These are phyloP conservation scores for Piper longum DNA, from an alignment of 164 flowering plant species.

Conservation along the genomic window DNA sequence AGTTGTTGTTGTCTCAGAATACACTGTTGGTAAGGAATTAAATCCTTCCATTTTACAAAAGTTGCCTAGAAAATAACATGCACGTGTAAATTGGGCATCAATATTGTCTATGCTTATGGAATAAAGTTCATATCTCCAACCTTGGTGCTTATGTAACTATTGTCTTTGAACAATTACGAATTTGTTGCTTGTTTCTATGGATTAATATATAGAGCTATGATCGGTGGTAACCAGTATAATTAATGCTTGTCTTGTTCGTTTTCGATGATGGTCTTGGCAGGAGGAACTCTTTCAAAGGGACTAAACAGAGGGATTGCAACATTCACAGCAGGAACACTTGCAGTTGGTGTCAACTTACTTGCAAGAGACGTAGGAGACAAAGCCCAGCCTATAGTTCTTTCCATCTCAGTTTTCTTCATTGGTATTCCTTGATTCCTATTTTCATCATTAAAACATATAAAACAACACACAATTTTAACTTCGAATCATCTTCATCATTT, in stretches of 20 bases:
- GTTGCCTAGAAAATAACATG: too few species aligned
- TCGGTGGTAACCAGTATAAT: not conserved
- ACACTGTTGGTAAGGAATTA: constrained; percentile 42
- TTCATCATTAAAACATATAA: not conserved
- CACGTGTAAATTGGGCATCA: not conserved
- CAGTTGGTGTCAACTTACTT: constrained; percentile 47
- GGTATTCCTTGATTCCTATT: constrained; percentile 18
- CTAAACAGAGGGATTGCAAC: constrained; percentile 53
- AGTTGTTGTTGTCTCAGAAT: constrained; percentile 69
- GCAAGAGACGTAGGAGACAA: constrained; percentile 39
- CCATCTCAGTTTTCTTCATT: constrained; percentile 42
- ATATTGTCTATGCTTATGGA: not conserved
- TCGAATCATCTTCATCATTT: not conserved
- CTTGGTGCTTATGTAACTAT: not conserved
- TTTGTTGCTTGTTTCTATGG: not conserved
- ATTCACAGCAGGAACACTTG: constrained; percentile 52
- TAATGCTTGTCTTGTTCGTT: not conserved
- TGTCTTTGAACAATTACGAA: not conserved
- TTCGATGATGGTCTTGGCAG: constrained; percentile 8
- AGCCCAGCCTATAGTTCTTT: constrained; percentile 48
- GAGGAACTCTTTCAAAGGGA: constrained; percentile 51
- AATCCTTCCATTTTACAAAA: too few species aligned
- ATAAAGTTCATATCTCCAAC: too few species aligned
- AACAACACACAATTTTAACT: not conserved
- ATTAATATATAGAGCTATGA: not conserved